Conservation (phyloP, 164 flowering plant genomes). For the Aristolochia fimbriata region DNA sequence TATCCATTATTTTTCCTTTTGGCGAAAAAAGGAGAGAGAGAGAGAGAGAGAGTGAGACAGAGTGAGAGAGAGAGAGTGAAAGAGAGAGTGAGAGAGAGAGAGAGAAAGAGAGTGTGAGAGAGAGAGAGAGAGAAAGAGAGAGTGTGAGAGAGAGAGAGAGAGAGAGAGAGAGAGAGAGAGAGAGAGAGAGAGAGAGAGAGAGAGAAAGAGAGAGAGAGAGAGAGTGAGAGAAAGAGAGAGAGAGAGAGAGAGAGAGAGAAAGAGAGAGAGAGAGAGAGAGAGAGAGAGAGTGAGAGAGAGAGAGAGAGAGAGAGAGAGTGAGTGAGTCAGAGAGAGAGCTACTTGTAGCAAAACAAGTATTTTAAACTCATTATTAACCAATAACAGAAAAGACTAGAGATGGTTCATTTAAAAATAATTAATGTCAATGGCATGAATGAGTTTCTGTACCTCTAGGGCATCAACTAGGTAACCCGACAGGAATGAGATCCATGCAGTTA, state of each 20-base stretch:
- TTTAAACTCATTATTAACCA: too few relatives aligned
- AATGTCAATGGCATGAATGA: background rate
- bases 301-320: background rate
- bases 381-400: background rate
- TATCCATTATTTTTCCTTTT: background rate
- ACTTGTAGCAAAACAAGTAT: too few relatives aligned
- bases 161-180: background rate
- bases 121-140: background rate
- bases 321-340: background rate
- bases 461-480: constrained; percentile 55
- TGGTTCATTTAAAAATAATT: background rate
- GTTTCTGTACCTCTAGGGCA: constrained; percentile 37
- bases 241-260: background rate
- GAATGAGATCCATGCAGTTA: constrained; percentile 57
- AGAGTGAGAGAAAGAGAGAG: background rate
- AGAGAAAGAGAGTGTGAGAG: background rate
- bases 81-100: background rate
- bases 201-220: background rate
- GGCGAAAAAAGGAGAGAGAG: too few relatives aligned
- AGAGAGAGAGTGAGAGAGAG: background rate
- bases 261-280: background rate
- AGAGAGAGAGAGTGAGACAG: background rate
- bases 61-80: background rate
- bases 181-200: background rate
- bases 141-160: background rate